Base-by-base conservation (phyloP, 768 basidiomycete species). In the Coprinellus micaceus region DNA sequence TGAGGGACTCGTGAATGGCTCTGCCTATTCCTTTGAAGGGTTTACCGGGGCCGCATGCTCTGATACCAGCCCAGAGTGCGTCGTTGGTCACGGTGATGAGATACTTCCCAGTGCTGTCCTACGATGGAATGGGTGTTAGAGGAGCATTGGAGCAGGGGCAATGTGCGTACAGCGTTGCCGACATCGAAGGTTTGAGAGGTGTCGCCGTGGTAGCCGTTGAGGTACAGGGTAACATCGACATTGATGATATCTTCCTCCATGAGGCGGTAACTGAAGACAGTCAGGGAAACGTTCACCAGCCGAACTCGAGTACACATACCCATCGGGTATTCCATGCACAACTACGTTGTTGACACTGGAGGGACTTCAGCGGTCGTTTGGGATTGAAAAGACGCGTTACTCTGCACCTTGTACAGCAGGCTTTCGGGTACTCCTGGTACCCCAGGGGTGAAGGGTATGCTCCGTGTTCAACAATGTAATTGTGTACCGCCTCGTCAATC, bases 361-460 rank as follows among this genome's bases (percentile, higher is more conserved):
- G 57, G 75, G 77, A 40, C 77, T 58, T 78, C 79, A 28, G 68
- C 69, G 21, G 66, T 58, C 62, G 11, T 13, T 33, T 33, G 33
- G 49, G 2, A 54, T 26, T 24, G 12, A n/a, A 58, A 37, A 28
- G 19, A 29, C 3, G 47, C 57, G 37, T 46, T 33, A 24, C 26
- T 1, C 17, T 49, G 25, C 46, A 78, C 79, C 79, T 82, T 12
- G 90, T 92, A 66, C 90, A 92, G 64, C 88, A 87, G 19, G 89
- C 86, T 57, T 81, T 82, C 9, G 91, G 89, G 67, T 84, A 93
- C 7, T 82, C 87, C 9, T 76, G 72, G 67, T 95, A 96, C 0
- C 76, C 78, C 48, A 96, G 72, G 0, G 94, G 91, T 9, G 93
- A 94, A 0, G 94, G 94, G 68, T 96, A 97, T 6, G 91, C 94